Evolutionary conservation across 2,329 filamentous ascomycete species (phyloP), one percentile per base, ranked within the genome.

Genomic region (Parasarocladium wereldwijsianum): DNA sequence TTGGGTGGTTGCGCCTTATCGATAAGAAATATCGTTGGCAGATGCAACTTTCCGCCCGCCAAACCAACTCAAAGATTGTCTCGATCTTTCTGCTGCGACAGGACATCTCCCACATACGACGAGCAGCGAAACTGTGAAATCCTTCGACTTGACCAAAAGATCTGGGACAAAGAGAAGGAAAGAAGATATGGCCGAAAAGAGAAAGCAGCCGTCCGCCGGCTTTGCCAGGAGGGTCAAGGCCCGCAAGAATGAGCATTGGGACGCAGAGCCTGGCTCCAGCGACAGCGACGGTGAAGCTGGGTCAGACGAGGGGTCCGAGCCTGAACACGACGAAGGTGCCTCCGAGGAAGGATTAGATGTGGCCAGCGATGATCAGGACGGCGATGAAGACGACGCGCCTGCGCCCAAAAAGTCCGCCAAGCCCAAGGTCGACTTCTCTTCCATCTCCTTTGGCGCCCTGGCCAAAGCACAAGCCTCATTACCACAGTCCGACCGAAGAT

Each of bases 391-490:
- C 13, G 51, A 59, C 14, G 35, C 33, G 12, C 32, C 35, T 17
- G 21, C 38, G 2, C 44, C 55, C 5, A 52, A 50, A 12, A n/a
- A n/a, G n/a, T n/a, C n/a, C 15, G 17, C 28, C 12, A 30, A 15
- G 24, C 28, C 28, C n/a, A 30, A 30, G 13, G 49, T 64, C 33
- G 61, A 66, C 34, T 54, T 64, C 25, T 58, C 69, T 7, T 61
- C 64, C 36, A 72, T 94, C 39, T 90, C 85, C 15, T 94, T 96
- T 45, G 86, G 85, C 38, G 81, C 82, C n/a, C 63, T 94, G 23
- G 83, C 82, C 39, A 82, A 83, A 60, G 86, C 85, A 2, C 83
- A 93, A 57, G 76, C 76, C 22, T 68, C 73, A 0, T 55, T 93
- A 18, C 59, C 47, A 19, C 40, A 45, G 28, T 26, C 45, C 15